Percentiles rank a stretch among this genome's conserved stretches.
Conservation (phyloP, 352 stramenopile genomes). For the Phytophthora sp. region DNA sequence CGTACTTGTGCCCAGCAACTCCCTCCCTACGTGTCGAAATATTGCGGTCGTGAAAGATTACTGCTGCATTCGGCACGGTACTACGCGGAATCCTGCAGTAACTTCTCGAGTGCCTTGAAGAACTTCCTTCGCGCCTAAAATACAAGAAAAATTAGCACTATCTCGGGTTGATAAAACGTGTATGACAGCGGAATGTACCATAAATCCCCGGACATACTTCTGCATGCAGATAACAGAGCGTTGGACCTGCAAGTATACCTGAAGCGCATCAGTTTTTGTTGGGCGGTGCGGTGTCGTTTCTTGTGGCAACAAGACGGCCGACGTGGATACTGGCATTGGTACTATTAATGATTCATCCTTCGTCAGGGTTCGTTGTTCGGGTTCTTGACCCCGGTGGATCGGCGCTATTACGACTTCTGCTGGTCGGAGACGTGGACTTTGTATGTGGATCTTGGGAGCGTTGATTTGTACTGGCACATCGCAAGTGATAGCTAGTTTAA, state of each 20-base stretch:
- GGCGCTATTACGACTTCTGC: constrained; percentile 4
- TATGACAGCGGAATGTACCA: constrained; percentile 18
- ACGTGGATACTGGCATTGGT: neutral
- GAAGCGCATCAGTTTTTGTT: constrained; percentile 21
- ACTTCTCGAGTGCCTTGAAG: constrained; percentile 30
- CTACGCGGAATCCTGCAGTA: constrained; percentile 19
- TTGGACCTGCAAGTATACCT: constrained; percentile 35
- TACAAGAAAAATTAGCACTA: neutral
- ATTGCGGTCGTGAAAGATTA: no score
- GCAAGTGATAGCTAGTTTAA: neutral
- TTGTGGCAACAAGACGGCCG: neutral
- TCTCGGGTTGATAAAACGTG: neutral
- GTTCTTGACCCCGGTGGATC: neutral
- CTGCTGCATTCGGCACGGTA: neutral
- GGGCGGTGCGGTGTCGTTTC: neutral
- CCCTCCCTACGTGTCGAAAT: no score
- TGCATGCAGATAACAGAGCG: constrained; percentile 35
- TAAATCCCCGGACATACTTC: constrained; percentile 35
- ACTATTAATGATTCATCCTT: constrained; percentile 12
- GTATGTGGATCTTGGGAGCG: neutral
- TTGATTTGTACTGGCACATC: neutral
- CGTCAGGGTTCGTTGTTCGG: neutral
- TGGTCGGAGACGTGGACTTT: constrained; percentile 7
- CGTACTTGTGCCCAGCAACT: neutral
- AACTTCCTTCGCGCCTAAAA: constrained; percentile 28